phyloP scores from a whole-genome alignment of 805 yeast species.

The Diddensiella caesifluorescens region DNA sequence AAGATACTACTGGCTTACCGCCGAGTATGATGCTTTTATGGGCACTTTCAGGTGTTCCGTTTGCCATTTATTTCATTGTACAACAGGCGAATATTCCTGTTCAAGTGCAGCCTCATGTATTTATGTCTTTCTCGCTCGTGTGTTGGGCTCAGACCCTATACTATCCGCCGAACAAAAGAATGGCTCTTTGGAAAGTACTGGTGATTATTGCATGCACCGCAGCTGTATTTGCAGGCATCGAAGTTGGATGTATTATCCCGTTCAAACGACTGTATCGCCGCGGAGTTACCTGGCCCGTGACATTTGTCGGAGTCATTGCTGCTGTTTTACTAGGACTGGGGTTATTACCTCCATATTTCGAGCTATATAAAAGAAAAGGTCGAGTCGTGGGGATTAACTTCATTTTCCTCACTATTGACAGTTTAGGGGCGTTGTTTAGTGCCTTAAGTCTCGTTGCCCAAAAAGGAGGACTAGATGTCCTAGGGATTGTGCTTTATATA shows the following conservation, averaged over 20 bases:
- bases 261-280: constrained; percentile 49
- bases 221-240: constrained; percentile 49
- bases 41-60: constrained; percentile 77
- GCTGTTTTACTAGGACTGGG: constrained; percentile 72
- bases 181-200: constrained; percentile 30
- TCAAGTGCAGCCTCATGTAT: constrained; percentile 82
- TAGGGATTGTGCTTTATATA: constrained; percentile 73
- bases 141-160: constrained; percentile 64
- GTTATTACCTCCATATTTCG: constrained; percentile 83
- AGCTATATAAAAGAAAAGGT: constrained; percentile 72
- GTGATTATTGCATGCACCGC: constrained; percentile 37
- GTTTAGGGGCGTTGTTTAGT: constrained; percentile 77
- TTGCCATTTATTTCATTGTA: constrained; percentile 75
- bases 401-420: constrained; percentile 67
- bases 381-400: constrained; percentile 87
- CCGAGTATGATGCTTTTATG: constrained; percentile 84
- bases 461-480: constrained; percentile 57
- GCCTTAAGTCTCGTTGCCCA: constrained; percentile 53
- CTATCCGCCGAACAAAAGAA: constrained; percentile 65
- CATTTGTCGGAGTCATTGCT: constrained; percentile 77
- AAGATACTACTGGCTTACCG: constrained; percentile 83
- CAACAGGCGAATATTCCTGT: constrained; percentile 69
- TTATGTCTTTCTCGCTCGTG: constrained; percentile 60
- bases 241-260: constrained; percentile 68
- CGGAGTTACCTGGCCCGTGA: constrained; percentile 65